Base-by-base conservation (phyloP, 352 stramenopile species). In the Phytophthora parvispora region DNA sequence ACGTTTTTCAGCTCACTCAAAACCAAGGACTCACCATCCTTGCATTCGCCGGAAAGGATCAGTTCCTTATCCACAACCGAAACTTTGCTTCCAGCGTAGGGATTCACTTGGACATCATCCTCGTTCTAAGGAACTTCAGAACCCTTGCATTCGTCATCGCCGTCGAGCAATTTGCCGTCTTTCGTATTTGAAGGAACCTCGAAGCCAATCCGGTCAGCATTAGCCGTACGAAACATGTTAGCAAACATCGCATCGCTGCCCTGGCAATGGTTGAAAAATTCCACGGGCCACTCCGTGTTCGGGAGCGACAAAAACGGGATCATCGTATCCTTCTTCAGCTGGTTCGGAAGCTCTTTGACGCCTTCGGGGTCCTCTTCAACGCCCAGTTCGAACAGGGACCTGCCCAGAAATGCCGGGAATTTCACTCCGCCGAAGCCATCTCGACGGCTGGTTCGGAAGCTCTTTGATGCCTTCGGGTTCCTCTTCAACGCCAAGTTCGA, bases 191-290 rank as follows among this genome's bases (percentile, higher is more conserved):
- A 24, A 16, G 38, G 15, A 16, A 47, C 15, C 7, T 7, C 43
- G 22, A 56, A 56, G 6, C 43, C 49, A 6, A 42, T 56, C 1
- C 8, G 20, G 7, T 42, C 15, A 25, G 13, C 29, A 31, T 27
- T 43, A 6, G 16, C 4, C 8, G 49, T 43, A 25, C 49, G 49
- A 43, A 9, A 13, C 10, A 54, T 22, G 8, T 56, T 40, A 10
- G 28, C 49, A 56, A 56, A 43, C 16, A 36, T 42, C 28, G 49
- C 49, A 56, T 13, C 49, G n/a, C 49, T 45, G 3, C n/a, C 49
- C 2, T 56, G 20, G 28, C 49, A 56, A 8, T 12, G 15, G 27
- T 25, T 5, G 28, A 56, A 42, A 38, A 56, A 42, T 29, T 38
- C 18, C 8, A 24, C 28, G 4, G 49, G 49, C 49, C 49, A 56